Evolutionary conservation across 2,329 filamentous ascomycete genomes (phyloP).

Genomic region (Xylaria polymorpha): DNA sequence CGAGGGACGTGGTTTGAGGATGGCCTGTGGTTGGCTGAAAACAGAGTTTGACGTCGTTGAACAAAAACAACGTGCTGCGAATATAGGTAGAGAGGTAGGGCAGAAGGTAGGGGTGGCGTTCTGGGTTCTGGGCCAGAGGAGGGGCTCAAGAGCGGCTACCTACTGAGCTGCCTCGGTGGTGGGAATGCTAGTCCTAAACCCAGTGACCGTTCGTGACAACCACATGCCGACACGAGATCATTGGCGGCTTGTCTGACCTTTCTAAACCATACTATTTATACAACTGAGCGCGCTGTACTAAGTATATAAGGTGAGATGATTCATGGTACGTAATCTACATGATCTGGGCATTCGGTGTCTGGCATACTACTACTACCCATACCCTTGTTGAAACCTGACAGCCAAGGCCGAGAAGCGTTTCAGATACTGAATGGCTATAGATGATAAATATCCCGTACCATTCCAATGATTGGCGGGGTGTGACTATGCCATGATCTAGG

Average conservation of each 20-base stretch:
- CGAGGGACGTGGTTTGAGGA: conserved; percentile 49
- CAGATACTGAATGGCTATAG: neutral
- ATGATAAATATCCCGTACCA: neutral
- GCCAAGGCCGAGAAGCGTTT: neutral
- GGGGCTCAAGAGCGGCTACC: neutral
- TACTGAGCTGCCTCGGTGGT: neutral
- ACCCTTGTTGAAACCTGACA: neutral
- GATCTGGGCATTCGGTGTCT: too few relatives aligned
- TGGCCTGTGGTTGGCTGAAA: conserved; percentile 50
- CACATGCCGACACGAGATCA: conserved; percentile 20
- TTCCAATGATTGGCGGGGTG: neutral
- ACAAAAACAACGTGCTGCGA: conserved; percentile 24
- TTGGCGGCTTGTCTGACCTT: neutral
- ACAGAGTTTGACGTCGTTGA: conserved; percentile 12
- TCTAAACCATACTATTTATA: neutral
- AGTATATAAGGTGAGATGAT: too few relatives aligned
- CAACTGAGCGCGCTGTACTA: too few relatives aligned
- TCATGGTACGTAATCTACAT: too few relatives aligned
- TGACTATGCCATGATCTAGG: neutral
- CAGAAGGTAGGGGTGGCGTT: conserved; percentile 5
- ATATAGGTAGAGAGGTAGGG: neutral
- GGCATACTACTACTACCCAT: too few relatives aligned
- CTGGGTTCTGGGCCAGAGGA: neutral
- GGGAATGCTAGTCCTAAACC: conserved; percentile 1
- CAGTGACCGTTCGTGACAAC: conserved; percentile 5